Conservation (phyloP, 345 rosid species). For the Gossypium anomalum region DNA sequence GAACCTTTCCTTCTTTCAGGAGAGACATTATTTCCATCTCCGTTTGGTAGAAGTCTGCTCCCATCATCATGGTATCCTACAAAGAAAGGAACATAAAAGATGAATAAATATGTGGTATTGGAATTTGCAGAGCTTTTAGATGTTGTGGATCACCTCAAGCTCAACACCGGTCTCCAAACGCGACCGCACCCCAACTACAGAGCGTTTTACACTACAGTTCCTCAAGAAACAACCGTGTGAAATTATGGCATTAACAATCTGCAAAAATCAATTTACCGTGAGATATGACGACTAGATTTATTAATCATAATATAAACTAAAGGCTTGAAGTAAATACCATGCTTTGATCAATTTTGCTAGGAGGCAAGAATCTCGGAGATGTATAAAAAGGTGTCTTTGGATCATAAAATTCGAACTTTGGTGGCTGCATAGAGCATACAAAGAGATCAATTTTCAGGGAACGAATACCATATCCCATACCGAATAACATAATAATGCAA, state of each 20-base stretch:
- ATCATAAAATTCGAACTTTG: conserved; percentile 72
- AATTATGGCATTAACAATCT: conserved; percentile 72
- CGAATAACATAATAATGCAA: background rate
- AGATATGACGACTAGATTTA: background rate
- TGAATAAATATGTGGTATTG: background rate
- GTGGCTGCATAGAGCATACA: conserved; percentile 44
- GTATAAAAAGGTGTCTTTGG: conserved; percentile 79
- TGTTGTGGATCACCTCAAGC: conserved; percentile 35
- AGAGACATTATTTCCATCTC: conserved; percentile 72
- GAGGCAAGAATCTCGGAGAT: conserved; percentile 86
- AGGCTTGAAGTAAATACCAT: conserved; percentile 36
- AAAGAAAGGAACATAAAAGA: conserved; percentile 8
- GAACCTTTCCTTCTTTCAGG: conserved; percentile 72
- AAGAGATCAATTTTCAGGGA: background rate
- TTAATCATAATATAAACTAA: background rate
- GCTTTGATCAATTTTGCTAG: conserved; percentile 82
- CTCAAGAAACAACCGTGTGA: conserved; percentile 88
- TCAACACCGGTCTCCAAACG: conserved; percentile 77
- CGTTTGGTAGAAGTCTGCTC: conserved; percentile 85
- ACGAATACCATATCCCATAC: background rate
- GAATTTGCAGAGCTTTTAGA: background rate
- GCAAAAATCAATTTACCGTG: conserved; percentile 19
- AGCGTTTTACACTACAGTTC: conserved; percentile 62
- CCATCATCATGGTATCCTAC: conserved; percentile 94
- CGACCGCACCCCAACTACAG: conserved; percentile 72